phyloP scores from a whole-genome alignment of 768 basidiomycete genomes.

The Hygrocybe punicea region DNA sequence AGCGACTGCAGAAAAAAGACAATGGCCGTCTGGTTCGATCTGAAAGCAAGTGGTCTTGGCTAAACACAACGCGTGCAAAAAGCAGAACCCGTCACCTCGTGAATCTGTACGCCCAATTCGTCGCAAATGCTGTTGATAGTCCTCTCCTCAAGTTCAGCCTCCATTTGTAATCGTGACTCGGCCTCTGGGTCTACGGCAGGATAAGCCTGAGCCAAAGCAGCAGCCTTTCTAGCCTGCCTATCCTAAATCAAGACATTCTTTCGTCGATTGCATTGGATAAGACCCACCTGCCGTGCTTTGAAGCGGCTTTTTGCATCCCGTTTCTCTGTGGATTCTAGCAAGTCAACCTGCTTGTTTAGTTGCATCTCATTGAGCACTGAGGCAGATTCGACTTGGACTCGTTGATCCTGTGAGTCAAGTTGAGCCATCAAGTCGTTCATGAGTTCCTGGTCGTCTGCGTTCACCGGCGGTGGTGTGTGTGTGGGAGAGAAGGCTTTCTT shows the following conservation, averaged over 20 bases:
- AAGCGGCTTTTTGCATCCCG: slow-evolving; percentile 61
- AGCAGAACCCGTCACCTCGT: slow-evolving; percentile 49
- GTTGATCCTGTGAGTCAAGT: slow-evolving; percentile 61
- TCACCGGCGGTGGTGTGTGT: slow-evolving; percentile 26
- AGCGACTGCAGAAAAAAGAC: slow-evolving; percentile 90
- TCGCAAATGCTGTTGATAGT: slow-evolving; percentile 64
- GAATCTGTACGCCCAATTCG: slow-evolving; percentile 58
- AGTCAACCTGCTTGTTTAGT: slow-evolving; percentile 33
- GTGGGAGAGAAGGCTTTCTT: slow-evolving; percentile 44
- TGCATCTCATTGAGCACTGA: slow-evolving; percentile 49
- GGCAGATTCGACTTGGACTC: slow-evolving; percentile 49
- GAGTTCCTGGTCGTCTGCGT: slow-evolving; percentile 52
- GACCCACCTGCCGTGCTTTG: slow-evolving; percentile 63
- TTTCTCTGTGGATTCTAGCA: slow-evolving; percentile 37
- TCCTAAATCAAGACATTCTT: background rate
- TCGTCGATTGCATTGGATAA: background rate
- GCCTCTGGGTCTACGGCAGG: slow-evolving; percentile 53
- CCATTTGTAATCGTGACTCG: slow-evolving; percentile 57
- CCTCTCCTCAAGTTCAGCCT: slow-evolving; percentile 64
- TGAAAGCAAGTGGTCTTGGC: slow-evolving; percentile 27
- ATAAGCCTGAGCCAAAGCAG: slow-evolving; percentile 53
- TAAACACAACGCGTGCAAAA: background rate
- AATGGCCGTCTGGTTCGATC: slow-evolving; percentile 95
- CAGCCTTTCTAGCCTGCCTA: slow-evolving; percentile 67
- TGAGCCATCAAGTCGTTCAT: slow-evolving; percentile 75